Conservation (phyloP, 371 early-diverging fungal species). For the Haplosporangium sp. region DNA sequence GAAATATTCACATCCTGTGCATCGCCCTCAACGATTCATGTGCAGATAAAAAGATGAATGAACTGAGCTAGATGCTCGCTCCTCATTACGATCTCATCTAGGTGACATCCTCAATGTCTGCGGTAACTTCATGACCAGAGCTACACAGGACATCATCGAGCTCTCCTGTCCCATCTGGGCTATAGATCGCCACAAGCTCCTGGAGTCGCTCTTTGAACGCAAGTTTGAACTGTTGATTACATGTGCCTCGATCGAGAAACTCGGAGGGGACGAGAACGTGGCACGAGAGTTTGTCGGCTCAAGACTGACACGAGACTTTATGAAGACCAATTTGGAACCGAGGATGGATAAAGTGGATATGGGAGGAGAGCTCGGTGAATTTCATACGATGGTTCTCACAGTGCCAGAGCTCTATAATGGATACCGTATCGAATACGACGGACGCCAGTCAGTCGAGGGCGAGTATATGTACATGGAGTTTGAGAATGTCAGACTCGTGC, state of each 20-base stretch:
- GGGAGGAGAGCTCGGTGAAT: slow-evolving; percentile 69
- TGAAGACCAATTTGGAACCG: slow-evolving; percentile 34
- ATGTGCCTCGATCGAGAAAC: slow-evolving; percentile 58
- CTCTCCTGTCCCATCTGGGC: slow-evolving; percentile 69
- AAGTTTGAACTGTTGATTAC: slow-evolving; percentile 59
- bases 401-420: slow-evolving; percentile 58
- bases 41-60: no score
- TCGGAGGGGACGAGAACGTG: slow-evolving; percentile 45
- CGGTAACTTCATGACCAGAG: slow-evolving; percentile 68
- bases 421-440: slow-evolving; percentile 48
- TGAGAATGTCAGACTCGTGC: slow-evolving; percentile 33
- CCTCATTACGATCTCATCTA: slow-evolving; percentile 6
- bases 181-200: slow-evolving; percentile 50
- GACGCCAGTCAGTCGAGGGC: slow-evolving; percentile 43
- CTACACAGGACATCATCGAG: slow-evolving; percentile 59
- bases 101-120: slow-evolving; percentile 70
- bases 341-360: slow-evolving; percentile 51
- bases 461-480: slow-evolving; percentile 58
- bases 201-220: slow-evolving; percentile 56
- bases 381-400: slow-evolving; percentile 67
- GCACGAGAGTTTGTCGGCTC: slow-evolving; percentile 51
- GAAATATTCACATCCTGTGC: no score
- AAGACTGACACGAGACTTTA: slow-evolving; percentile 40
- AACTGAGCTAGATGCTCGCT: neutral
- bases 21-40: no score